These are phyloP conservation scores for Cucumis melo DNA, from an alignment of 306 rosid genomes.

Conservation along the genomic window DNA sequence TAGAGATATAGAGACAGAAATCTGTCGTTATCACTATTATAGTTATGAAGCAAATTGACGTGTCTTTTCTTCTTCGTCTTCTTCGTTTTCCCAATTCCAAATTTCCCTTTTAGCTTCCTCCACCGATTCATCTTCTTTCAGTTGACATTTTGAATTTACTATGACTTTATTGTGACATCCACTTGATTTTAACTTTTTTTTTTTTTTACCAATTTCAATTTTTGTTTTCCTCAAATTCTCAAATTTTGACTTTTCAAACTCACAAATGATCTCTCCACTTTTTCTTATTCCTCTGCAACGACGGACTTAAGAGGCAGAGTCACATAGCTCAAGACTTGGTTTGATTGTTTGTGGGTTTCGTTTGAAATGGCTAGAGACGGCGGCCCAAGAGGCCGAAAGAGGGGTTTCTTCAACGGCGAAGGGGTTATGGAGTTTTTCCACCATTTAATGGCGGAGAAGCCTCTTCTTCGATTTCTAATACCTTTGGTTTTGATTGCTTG, in stretches of 20 bases:
- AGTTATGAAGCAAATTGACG: neutral
- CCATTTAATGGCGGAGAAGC: conserved; percentile 41
- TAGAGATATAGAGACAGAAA: neutral
- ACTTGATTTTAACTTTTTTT: neutral
- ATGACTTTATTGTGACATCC: neutral
- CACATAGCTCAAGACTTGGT: neutral
- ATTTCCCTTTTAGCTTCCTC: conserved; percentile 2
- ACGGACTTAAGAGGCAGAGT: neutral
- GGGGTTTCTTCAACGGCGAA: conserved; percentile 21
- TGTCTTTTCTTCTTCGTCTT: neutral
- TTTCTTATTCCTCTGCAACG: neutral
- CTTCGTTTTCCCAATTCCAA: neutral
- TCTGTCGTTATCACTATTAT: neutral
- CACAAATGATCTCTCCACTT: neutral
- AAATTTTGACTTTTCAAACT: neutral
- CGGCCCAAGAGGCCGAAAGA: conserved; percentile 20
- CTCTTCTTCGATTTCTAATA: conserved; percentile 40
- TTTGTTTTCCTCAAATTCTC: neutral
- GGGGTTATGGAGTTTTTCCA: conserved; percentile 41
- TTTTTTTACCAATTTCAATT: neutral
- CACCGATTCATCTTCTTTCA: neutral
- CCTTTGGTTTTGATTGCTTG: conserved; percentile 62
- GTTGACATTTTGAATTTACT: neutral
- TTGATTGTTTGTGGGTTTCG: conserved; percentile 1
- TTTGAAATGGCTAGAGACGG: conserved; percentile 40